A percentile compares a stretch with the other conserved stretches of the same genome.
phyloP scores from a whole-genome alignment of 768 basidiomycete genomes.

The Termitomyces sp. region DNA sequence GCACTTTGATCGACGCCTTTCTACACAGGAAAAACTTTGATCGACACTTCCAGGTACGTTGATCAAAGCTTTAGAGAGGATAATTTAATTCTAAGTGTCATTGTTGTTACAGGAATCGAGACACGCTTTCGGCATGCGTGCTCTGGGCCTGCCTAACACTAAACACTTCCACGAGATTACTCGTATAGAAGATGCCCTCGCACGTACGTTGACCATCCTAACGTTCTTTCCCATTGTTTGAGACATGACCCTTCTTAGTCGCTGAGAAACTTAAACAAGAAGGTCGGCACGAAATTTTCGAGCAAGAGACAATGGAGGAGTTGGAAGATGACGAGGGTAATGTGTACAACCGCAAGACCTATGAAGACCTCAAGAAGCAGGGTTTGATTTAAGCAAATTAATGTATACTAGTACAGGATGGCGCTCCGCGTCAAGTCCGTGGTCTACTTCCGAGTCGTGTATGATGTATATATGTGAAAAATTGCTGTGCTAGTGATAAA shows the following conservation, averaged over 20 bases:
- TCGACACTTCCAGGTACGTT: slow-evolving; percentile 82
- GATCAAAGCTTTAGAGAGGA: slow-evolving; percentile 50
- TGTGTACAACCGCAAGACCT: slow-evolving; percentile 98
- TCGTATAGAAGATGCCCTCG: slow-evolving; percentile 92
- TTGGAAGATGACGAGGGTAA: slow-evolving; percentile 98
- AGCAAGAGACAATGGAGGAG: slow-evolving; percentile 96
- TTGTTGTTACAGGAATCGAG: slow-evolving; percentile 69
- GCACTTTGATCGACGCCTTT: slow-evolving; percentile 8
- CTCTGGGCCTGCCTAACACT: slow-evolving; percentile 94
- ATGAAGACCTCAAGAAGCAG: slow-evolving; percentile 95
- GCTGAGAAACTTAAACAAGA: slow-evolving; percentile 97
- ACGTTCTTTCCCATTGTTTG: background rate
- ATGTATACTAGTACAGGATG: slow-evolving; percentile 7
- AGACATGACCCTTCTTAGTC: slow-evolving; percentile 45
- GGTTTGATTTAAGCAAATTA: slow-evolving; percentile 63
- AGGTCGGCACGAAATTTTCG: slow-evolving; percentile 90
- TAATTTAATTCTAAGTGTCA: slow-evolving; percentile 17
- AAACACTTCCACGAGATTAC: slow-evolving; percentile 99
- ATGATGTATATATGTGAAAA: background rate
- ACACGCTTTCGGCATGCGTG: slow-evolving; percentile 98
- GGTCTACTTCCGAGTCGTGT: slow-evolving; percentile 5
- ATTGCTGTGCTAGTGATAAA: background rate
- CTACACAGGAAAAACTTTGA: slow-evolving; percentile 86
- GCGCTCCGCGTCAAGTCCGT: background rate
- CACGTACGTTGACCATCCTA: slow-evolving; percentile 56